Percentiles rank a stretch among this genome's conserved stretches.
phyloP scores from a whole-genome alignment of 257 asterid genomes.

The Knoxia roxburghii region DNA sequence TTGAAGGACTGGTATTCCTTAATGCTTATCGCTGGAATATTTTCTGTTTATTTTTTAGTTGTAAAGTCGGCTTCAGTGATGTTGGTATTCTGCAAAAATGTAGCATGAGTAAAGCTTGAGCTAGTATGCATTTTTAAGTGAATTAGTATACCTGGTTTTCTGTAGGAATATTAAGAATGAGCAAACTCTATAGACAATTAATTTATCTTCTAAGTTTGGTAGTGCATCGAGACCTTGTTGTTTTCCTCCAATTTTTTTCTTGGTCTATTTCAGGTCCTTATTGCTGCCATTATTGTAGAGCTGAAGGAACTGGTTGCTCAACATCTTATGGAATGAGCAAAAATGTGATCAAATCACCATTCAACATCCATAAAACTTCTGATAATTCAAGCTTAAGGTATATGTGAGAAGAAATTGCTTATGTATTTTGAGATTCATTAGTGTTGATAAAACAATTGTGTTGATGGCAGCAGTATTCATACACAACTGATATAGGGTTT shows the following conservation, averaged over 20 bases:
- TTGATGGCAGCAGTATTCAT: background rate
- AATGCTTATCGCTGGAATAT: background rate
- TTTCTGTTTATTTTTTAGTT: background rate
- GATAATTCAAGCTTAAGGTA: constrained; percentile 53
- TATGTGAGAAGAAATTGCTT: constrained; percentile 2
- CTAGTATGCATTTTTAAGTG: background rate
- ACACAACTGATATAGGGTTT: background rate
- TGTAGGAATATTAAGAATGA: background rate
- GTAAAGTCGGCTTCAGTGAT: background rate
- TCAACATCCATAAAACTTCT: constrained; percentile 40
- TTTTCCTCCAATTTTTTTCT: constrained; percentile 1
- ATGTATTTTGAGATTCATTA: background rate
- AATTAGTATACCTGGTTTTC: background rate
- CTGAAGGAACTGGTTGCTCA: constrained; percentile 54
- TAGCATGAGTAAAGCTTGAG: background rate
- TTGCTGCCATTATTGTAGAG: constrained; percentile 41
- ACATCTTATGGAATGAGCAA: constrained; percentile 35
- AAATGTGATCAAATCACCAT: constrained; percentile 38
- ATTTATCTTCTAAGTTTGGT: background rate
- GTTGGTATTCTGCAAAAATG: background rate
- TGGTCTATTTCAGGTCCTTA: constrained; percentile 34
- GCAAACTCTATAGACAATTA: too few species aligned
- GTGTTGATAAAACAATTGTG: too few species aligned
- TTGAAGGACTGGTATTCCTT: background rate
- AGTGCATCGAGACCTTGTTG: background rate